Conservation (phyloP, 129 eudicot species). For the Chrysanthemum makinoi region DNA sequence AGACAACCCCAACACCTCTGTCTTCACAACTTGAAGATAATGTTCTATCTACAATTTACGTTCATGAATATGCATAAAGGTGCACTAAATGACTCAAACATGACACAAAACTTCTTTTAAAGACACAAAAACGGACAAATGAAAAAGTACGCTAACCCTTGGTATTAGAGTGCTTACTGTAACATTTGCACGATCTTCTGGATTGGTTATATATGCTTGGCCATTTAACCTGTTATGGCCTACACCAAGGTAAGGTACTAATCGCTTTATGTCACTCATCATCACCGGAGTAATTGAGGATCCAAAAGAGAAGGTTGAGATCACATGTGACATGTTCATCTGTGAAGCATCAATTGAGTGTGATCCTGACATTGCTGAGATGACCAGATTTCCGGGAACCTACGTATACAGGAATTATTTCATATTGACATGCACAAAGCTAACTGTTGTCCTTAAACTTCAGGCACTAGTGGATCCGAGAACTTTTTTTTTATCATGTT, state of each 20-base stretch:
- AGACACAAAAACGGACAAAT: too few species aligned
- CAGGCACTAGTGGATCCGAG: background rate
- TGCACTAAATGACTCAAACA: too few species aligned
- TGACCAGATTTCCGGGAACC: slow-evolving; percentile 89
- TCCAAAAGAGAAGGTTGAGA: slow-evolving; percentile 69
- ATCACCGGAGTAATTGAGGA: slow-evolving; percentile 48
- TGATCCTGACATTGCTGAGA: slow-evolving; percentile 72
- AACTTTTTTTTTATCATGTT: too few species aligned
- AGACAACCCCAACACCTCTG: slow-evolving; percentile 71
- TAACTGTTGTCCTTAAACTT: background rate
- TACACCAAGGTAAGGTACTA: slow-evolving; percentile 67
- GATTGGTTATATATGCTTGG: slow-evolving; percentile 47
- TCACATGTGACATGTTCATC: slow-evolving; percentile 79
- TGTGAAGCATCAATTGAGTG: slow-evolving; percentile 88
- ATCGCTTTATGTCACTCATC: slow-evolving; percentile 59
- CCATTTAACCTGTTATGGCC: slow-evolving; percentile 64
- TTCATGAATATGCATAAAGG: slow-evolving; percentile 9
- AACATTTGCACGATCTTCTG: slow-evolving; percentile 54
- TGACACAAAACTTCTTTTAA: too few species aligned
- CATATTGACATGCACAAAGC: background rate
- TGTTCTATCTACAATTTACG: slow-evolving; percentile 73
- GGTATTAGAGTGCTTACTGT: slow-evolving; percentile 50
- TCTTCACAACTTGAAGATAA: slow-evolving; percentile 86
- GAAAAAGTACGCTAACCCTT: background rate
- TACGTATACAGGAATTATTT: slow-evolving; percentile 30